These are phyloP conservation scores for Bjerkandera adusta DNA, from an alignment of 1,284 basidiomycete species.

Conservation along the genomic window DNA sequence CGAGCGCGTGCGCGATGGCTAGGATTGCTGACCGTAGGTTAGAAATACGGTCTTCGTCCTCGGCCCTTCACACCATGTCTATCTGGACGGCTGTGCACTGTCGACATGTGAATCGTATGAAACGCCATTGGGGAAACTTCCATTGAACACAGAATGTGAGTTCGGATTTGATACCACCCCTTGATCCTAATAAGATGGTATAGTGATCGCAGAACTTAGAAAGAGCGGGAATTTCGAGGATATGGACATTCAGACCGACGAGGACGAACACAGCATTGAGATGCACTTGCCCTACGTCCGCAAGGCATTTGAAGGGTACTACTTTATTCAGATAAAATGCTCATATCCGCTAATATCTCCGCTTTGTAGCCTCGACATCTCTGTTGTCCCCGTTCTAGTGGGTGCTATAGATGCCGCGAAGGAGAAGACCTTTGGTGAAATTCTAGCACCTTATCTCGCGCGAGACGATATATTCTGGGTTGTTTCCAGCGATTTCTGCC, in stretches of 20 bases:
- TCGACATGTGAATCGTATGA: slow-evolving; percentile 74
- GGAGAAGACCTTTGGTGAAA: slow-evolving; percentile 62
- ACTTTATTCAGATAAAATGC: slow-evolving; percentile 6
- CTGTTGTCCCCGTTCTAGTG: slow-evolving; percentile 89
- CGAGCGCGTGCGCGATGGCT: no score
- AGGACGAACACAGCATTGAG: slow-evolving; percentile 96
- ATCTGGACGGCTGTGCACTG: slow-evolving; percentile 86
- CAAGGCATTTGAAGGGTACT: slow-evolving; percentile 81
- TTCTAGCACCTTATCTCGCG: slow-evolving; percentile 80
- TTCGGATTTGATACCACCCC: slow-evolving; percentile 4
- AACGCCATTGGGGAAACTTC: slow-evolving; percentile 86
- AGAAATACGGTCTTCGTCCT: slow-evolving; percentile 93
- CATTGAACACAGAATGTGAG: slow-evolving; percentile 78
- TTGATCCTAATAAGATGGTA: not conserved
- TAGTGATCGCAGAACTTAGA: slow-evolving; percentile 72
- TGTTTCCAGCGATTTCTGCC: slow-evolving; percentile 96
- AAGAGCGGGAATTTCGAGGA: slow-evolving; percentile 69
- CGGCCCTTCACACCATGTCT: slow-evolving; percentile 94
- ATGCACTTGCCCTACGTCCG: slow-evolving; percentile 96
- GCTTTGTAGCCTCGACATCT: slow-evolving; percentile 60
- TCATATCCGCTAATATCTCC: not conserved
- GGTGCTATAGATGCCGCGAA: slow-evolving; percentile 70
- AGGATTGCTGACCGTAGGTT: no score
- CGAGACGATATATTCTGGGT: slow-evolving; percentile 84
- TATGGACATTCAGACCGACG: slow-evolving; percentile 74